Conservation (phyloP, 306 rosid species). For the Prunus mume region DNA sequence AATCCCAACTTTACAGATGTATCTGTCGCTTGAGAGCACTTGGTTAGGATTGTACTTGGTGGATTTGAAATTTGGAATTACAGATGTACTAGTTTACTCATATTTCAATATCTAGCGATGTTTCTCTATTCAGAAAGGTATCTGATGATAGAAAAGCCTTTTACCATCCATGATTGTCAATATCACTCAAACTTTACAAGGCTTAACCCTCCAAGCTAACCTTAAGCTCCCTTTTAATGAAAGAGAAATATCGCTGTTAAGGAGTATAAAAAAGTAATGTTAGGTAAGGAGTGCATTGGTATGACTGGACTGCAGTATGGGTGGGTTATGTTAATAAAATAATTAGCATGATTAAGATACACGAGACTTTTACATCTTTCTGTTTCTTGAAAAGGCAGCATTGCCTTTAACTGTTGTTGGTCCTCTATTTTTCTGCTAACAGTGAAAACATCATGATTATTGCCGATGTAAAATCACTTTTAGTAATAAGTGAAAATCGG, state of each 20-base stretch:
- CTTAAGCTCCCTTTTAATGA: slow-evolving; percentile 8
- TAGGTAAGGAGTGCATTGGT: slow-evolving; percentile 23
- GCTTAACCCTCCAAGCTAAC: not conserved
- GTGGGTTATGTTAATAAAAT: slow-evolving; percentile 6
- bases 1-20: too few species aligned
- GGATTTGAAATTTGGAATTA: not conserved
- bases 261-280: slow-evolving; percentile 2
- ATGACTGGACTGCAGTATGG: slow-evolving; percentile 23
- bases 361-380: not conserved
- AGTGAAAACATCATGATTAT: not conserved
- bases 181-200: not conserved
- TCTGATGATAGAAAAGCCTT: not conserved
- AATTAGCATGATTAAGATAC: not conserved
- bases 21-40: not conserved
- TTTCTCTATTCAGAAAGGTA: not conserved
- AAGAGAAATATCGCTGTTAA: slow-evolving; percentile 14
- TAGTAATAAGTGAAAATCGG: not conserved
- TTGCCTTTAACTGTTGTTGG: not conserved
- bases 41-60: not conserved
- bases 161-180: not conserved
- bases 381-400: not conserved
- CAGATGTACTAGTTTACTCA: not conserved
- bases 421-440: not conserved
- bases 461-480: not conserved
- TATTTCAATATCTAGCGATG: not conserved